Evolutionary conservation across 257 asterid species (phyloP), one percentile per base, ranked within the genome.

Genomic region (Scutellaria galericulata): DNA sequence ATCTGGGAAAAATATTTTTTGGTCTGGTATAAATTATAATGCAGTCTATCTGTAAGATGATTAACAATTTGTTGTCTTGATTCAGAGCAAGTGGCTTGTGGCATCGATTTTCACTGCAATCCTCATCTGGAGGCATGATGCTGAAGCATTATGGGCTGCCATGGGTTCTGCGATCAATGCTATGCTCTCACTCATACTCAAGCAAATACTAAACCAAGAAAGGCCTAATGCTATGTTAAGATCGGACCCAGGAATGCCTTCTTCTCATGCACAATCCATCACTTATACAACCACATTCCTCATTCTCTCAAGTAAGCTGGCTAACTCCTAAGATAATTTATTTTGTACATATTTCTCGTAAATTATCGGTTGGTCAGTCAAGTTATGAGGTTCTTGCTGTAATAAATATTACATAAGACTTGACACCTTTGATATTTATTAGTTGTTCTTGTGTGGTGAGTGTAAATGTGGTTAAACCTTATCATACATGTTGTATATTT

Each of bases 191-290:
- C 41, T 62, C 4, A 7, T 35, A 13, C 86, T 90, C 48, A 93
- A 93, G 81, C 64, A 74, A 64, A 15, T 83, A 66, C 71, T 93
- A 35, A 91, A 93, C 70, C 97, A 93, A 68, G 87, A 86, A 74
- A 75, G 98, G 70, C 98, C 98, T 2, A 70, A 73, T 78, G 60
- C 92, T 41, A 77, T 84, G 11, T 51, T 83, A 73, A 85, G 90
- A 82, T 79, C 96, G 2, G 97, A 87, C 73, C 98, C 97, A 0
- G 98, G 98, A 63, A 91, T 93, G 98, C 97, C 98, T 15, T 93
- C 98, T 50, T 86, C 96, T 20, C 98, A 91, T 68, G 93, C 97
- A 0, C 97, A 89, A 59, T 74, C 90, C 73, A 83, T 93, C 73
- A 83, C 80, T 73, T 93, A 68, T 63, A 72, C 82, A 1, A 27